These are phyloP conservation scores for Gonapodya prolifera DNA, from an alignment of 192 early-diverging fungal genomes.

Conservation along the genomic window DNA sequence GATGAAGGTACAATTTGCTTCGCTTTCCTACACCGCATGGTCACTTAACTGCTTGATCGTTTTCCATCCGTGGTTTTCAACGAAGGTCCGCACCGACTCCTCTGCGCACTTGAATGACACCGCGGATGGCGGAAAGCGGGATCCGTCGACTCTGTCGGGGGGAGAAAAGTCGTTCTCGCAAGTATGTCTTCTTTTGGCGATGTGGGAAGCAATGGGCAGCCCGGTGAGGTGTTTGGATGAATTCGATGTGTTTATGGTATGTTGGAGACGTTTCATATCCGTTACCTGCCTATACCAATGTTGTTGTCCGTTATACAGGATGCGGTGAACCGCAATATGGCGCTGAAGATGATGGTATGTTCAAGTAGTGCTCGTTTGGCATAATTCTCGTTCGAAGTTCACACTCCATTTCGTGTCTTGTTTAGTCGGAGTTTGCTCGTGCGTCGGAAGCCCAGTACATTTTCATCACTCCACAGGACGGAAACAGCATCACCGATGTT, in stretches of 20 bases:
- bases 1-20: conserved; percentile 35
- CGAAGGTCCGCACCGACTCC: conserved; percentile 14
- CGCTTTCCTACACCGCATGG: neutral
- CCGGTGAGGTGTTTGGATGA: conserved; percentile 94
- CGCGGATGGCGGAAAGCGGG: conserved; percentile 17
- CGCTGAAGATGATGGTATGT: conserved; percentile 66
- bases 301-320: conserved; percentile 33
- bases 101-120: conserved; percentile 18
- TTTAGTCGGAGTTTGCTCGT: conserved; percentile 60
- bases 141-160: conserved; percentile 83
- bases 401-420: neutral
- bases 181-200: conserved; percentile 78
- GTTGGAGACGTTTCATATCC: conserved; percentile 3
- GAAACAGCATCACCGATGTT: conserved; percentile 37
- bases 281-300: neutral
- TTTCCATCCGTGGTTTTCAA: too few species aligned
- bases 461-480: conserved; percentile 90
- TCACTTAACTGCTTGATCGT: too few species aligned
- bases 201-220: conserved; percentile 87
- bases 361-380: neutral
- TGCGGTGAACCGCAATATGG: conserved; percentile 80
- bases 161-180: conserved; percentile 96
- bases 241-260: conserved; percentile 95
- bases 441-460: conserved; percentile 75
- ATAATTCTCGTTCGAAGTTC: neutral